Conservation (phyloP, 2,329 filamentous ascomycete genomes). For the Aspergillus floridensis region DNA sequence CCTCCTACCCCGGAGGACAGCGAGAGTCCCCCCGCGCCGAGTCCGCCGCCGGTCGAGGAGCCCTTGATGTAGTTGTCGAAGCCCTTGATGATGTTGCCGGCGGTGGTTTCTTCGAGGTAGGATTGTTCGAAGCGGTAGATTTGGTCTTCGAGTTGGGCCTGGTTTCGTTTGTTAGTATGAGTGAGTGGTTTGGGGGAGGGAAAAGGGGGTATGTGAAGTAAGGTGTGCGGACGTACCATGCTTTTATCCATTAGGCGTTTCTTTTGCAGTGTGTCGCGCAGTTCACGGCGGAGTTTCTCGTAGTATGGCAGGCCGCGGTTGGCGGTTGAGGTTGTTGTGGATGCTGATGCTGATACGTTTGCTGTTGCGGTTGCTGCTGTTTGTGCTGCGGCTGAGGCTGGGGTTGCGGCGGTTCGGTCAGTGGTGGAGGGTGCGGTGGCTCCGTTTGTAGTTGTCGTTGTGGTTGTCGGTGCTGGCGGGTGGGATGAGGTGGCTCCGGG, state of each 20-base stretch:
- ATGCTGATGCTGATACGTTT: slow-evolving; percentile 14
- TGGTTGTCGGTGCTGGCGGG: slow-evolving; percentile 17
- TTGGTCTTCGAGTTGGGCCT: slow-evolving; percentile 69
- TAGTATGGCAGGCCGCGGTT: slow-evolving; percentile 62
- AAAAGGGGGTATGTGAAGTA: too few species aligned
- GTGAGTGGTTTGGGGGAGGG: not conserved
- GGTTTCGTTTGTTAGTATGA: not conserved
- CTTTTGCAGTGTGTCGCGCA: slow-evolving; percentile 65
- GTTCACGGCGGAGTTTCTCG: slow-evolving; percentile 66
- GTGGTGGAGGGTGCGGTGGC: slow-evolving; percentile 14
- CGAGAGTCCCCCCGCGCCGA: slow-evolving; percentile 33
- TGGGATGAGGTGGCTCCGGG: too few species aligned
- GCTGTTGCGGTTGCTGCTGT: slow-evolving; percentile 17
- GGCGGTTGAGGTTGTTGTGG: slow-evolving; percentile 16
- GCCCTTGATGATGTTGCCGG: slow-evolving; percentile 93
- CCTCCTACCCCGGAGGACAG: slow-evolving; percentile 25
- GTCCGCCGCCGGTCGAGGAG: slow-evolving; percentile 52
- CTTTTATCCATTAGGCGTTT: slow-evolving; percentile 63
- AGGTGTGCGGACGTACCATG: slow-evolving; percentile 45
- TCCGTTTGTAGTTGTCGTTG: slow-evolving; percentile 18
- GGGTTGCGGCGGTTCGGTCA: slow-evolving; percentile 3
- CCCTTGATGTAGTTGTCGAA: slow-evolving; percentile 99
- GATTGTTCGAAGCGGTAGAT: slow-evolving; percentile 80
- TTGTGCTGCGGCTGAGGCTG: too few species aligned
- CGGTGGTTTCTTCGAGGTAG: slow-evolving; percentile 84